A percentile compares a stretch with the other conserved stretches of the same genome.
phyloP scores from a whole-genome alignment of 257 asterid species.

The Solanum arcanum region DNA sequence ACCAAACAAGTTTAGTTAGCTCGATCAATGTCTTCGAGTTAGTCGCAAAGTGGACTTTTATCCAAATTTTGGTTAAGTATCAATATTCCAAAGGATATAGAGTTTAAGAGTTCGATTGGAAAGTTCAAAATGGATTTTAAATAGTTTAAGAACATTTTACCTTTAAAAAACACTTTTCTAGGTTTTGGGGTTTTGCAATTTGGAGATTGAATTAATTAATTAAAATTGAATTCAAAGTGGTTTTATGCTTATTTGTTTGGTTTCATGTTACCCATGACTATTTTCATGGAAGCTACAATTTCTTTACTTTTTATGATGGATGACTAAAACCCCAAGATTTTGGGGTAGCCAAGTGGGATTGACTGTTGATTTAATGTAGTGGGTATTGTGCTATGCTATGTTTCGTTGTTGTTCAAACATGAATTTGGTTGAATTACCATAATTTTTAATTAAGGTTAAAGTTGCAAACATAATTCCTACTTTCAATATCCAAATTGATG shows the following conservation, averaged over 20 bases:
- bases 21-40: too few relatives aligned
- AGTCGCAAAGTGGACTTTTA: too few relatives aligned
- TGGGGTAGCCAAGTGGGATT: not conserved
- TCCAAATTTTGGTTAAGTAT: too few relatives aligned
- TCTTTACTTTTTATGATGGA: too few relatives aligned
- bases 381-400: not conserved
- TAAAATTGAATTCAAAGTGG: not conserved
- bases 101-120: too few relatives aligned
- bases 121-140: too few relatives aligned
- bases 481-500: too few relatives aligned
- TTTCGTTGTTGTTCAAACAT: too few relatives aligned
- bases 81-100: too few relatives aligned
- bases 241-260: not conserved
- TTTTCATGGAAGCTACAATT: not conserved
- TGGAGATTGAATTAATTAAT: not conserved
- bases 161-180: too few relatives aligned
- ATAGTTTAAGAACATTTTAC: not conserved
- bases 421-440: not conserved
- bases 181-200: not conserved
- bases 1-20: too few relatives aligned
- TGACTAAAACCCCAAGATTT: not conserved
- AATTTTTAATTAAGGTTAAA: not conserved
- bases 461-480: not conserved
- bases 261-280: not conserved
- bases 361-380: too few relatives aligned